Evolutionary conservation across 345 rosid species (phyloP), one percentile per base, ranked within the genome.

Genomic region (Camelina hispida): DNA sequence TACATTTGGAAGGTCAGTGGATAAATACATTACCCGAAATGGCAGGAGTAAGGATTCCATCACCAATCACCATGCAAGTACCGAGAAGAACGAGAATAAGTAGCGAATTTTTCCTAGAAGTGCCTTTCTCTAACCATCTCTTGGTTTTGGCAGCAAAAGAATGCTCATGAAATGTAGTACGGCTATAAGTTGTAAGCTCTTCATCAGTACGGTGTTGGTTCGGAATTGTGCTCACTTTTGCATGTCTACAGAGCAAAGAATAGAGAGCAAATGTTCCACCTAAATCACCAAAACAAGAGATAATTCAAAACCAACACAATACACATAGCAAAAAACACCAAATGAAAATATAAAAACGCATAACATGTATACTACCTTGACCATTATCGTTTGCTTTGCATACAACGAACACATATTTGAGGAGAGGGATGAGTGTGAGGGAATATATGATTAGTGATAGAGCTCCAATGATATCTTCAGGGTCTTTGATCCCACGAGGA

Each of bases 241-340:
- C 97, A 78, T 94, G 97, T 76, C 97, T 88, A 71, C 98, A 94
- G 23, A 94, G 97, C 78, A 94, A 79, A 2, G 98, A 94, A 81
- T 94, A 94, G 7, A 91, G 89, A 72, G 98, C 98, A 78, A 91
- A 90, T 15, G 97, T 94, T 68, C 98, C 98, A 47, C 98, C 98
- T 94, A 78, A 78, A n/a, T 11, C 86, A 53, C 65, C 59, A 66
- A 55, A 28, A 69, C 76, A 34, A 48, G 62, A 44, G 35, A 32
- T 3, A 17, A 13, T 25, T 62, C 30, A 30, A 22, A 28, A 5
- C 4, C 15, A 4, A 20, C 35, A 37, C 35, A 23, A 62, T 13
- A 72, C 9, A 2, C 64, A 18, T 15, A 20, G 6, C 13, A 4
- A 46, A 46, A 59, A 61, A 2, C 3, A 15, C 16, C 10, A 15